These are phyloP conservation scores for Dothideomycetes sp. DNA, from an alignment of 2,329 filamentous ascomycete genomes.

Conservation along the genomic window DNA sequence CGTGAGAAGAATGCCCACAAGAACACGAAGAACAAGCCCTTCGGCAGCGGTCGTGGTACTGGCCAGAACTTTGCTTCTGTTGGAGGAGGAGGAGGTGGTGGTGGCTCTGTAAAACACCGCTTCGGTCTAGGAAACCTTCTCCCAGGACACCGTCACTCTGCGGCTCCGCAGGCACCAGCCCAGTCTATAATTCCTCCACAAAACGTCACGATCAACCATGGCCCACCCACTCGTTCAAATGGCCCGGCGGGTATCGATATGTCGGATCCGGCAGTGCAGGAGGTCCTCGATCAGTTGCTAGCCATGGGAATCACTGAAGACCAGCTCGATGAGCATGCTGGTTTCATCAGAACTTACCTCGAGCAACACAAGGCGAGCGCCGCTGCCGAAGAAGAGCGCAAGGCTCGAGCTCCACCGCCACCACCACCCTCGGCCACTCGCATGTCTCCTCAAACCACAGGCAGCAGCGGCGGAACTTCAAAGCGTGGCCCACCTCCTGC, in stretches of 20 bases:
- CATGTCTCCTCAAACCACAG: constrained; percentile 52
- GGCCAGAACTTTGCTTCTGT: constrained; percentile 25
- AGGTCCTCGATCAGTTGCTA: constrained; percentile 51
- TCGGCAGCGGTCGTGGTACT: constrained; percentile 38
- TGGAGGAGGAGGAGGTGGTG: constrained; percentile 19
- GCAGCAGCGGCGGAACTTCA: constrained; percentile 44
- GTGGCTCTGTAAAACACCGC: constrained; percentile 31
- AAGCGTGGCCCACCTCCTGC: constrained; percentile 53
- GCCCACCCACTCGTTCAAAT: constrained; percentile 21
- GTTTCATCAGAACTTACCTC: constrained; percentile 60
- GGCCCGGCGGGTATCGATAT: constrained; percentile 46
- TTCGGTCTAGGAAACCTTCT: constrained; percentile 44
- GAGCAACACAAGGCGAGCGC: constrained; percentile 52
- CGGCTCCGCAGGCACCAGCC: constrained; percentile 32
- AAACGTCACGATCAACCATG: constrained; percentile 25
- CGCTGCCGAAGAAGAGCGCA: constrained; percentile 39
- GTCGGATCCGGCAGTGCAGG: constrained; percentile 53
- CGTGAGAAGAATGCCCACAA: constrained; percentile 93
- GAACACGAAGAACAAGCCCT: constrained; percentile 69
- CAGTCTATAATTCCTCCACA: constrained; percentile 44
- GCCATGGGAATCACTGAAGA: constrained; percentile 60
- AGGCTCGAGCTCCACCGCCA: constrained; percentile 51
- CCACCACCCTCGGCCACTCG: constrained; percentile 45
- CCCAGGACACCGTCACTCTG: constrained; percentile 41
- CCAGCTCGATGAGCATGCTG: constrained; percentile 57